These are phyloP conservation scores for Leishmania major DNA, from an alignment of 208 protist species.

Conservation along the genomic window DNA sequence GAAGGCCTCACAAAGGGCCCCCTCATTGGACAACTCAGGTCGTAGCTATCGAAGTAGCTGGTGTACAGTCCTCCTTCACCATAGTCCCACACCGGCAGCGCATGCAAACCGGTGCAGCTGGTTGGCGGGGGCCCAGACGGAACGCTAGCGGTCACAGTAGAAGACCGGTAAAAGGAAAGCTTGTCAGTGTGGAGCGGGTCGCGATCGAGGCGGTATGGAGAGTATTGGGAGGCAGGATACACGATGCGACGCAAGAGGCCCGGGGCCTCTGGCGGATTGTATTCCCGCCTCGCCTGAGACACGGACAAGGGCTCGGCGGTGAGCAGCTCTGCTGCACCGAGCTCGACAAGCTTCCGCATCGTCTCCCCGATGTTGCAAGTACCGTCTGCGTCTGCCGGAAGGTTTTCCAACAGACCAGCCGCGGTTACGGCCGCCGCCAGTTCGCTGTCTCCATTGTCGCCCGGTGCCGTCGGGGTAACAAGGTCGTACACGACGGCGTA, in stretches of 20 bases:
- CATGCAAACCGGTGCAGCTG: not conserved
- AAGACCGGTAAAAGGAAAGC: constrained; percentile 10
- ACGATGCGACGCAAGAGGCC: constrained; percentile 53
- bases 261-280: constrained; percentile 51
- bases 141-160: not conserved
- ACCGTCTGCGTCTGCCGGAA: constrained; percentile 3
- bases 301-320: constrained; percentile 33
- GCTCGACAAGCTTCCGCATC: constrained; percentile 58
- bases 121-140: constrained; percentile 9
- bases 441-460: constrained; percentile 15
- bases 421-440: constrained; percentile 9
- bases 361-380: constrained; percentile 38
- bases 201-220: constrained; percentile 56
- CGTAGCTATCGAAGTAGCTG: constrained; percentile 34
- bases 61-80: constrained; percentile 32
- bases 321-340: constrained; percentile 76
- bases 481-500: constrained; percentile 36
- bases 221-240: constrained; percentile 75
- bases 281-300: constrained; percentile 35
- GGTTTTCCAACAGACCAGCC: constrained; percentile 8
- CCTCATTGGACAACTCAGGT: constrained; percentile 3
- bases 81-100: not conserved
- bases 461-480: constrained; percentile 17
- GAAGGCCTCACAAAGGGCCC: not conserved
- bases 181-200: constrained; percentile 50